Evolutionary conservation across 768 basidiomycete species (phyloP), one percentile per base, ranked within the genome.

Genomic region (Russula dissimulans): DNA sequence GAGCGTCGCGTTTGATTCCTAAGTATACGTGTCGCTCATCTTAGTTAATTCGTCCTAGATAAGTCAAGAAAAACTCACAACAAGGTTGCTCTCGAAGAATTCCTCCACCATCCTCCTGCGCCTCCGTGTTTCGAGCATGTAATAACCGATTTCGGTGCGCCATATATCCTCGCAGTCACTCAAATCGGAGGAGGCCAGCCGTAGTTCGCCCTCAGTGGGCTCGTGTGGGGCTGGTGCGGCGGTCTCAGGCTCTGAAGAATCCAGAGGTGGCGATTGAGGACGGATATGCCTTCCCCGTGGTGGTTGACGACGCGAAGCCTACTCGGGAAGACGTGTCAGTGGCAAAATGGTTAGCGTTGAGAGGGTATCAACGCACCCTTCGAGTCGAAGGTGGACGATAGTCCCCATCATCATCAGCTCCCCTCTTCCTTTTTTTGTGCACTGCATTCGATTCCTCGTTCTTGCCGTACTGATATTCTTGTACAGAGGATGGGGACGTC

Each of bases 81-180:
- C 73, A 57, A 83, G 73, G 68, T 79, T 85, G 31, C 79, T 77
- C 68, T 87, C 83, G 65, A 90, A 91, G 77, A 82, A 87, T 50
- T 82, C 79, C 60, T 84, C 85, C 5, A 91, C 80, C 64, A 87
- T 85, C 53, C 80, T 82, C 71, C 84, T 82, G 52, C 89, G 82
- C 69, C 83, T 84, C 68, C 85, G 82, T 6, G 87, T 88, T 67
- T 89, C 84, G 34, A 84, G 68, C 54, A 82, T 77, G 67, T 91
- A 92, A 58, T 82, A 81, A 54, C 78, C 76, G 15, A 91, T 77
- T 67, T 88, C 89, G 29, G 75, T 78, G 46, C 76, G 73, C 91
- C 91, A 92, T 15, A 92, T 69, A 60, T 91, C 89, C 65, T 81
- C 79, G 64, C 84, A 89, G 60, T 91, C 90, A 32, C 90, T 89